phyloP scores from a whole-genome alignment of 108 stramenopile genomes.

The Aurantiochytrium sp. region DNA sequence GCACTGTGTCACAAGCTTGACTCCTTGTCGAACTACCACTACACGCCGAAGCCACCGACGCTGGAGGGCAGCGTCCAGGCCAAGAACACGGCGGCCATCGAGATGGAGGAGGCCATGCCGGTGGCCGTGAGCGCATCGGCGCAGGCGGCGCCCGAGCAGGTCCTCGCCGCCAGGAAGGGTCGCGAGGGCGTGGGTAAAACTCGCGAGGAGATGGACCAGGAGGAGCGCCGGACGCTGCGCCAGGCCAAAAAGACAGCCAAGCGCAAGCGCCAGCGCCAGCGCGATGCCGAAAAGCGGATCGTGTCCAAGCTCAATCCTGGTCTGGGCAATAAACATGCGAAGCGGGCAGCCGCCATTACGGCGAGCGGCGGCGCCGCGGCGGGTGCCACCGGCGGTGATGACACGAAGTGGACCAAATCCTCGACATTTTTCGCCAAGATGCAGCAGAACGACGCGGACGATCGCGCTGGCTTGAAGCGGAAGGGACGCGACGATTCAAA shows the following conservation, averaged over 20 bases:
- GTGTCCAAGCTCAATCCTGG: slow-evolving; percentile 81
- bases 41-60: slow-evolving; percentile 81
- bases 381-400: neutral
- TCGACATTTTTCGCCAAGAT: slow-evolving; percentile 11
- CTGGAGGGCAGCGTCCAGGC: slow-evolving; percentile 78
- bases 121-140: slow-evolving; percentile 50
- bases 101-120: slow-evolving; percentile 94
- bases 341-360: slow-evolving; percentile 28
- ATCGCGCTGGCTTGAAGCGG: no score
- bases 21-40: slow-evolving; percentile 94
- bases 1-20: slow-evolving; percentile 86
- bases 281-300: slow-evolving; percentile 76
- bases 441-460: neutral
- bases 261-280: slow-evolving; percentile 78
- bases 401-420: slow-evolving; percentile 14
- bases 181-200: slow-evolving; percentile 76
- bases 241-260: slow-evolving; percentile 79
- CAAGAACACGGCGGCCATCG: slow-evolving; percentile 78
- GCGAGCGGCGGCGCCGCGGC: neutral
- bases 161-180: slow-evolving; percentile 78
- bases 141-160: slow-evolving; percentile 72
- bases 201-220: slow-evolving; percentile 76
- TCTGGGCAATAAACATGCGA: slow-evolving; percentile 85
- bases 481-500: neutral
- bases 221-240: slow-evolving; percentile 80